Evolutionary conservation across 768 basidiomycete species (phyloP).

Genomic region (Agaricus sinodeliciosus): DNA sequence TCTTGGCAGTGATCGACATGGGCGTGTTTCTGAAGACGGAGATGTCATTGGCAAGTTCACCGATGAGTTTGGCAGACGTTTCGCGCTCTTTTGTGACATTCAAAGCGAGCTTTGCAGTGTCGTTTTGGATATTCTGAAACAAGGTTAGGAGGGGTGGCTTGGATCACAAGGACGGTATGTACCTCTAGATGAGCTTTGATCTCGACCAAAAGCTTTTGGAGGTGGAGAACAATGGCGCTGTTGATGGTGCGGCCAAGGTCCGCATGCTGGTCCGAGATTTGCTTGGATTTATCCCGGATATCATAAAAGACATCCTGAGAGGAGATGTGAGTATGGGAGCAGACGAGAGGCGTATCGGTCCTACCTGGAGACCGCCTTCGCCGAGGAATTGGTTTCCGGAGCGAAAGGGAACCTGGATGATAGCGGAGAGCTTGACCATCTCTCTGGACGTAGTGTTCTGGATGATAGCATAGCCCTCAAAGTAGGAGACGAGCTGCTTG

Average conservation of each 20-base stretch:
- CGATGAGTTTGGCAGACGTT: conserved; percentile 74
- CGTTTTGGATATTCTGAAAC: conserved; percentile 83
- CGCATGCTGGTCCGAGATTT: conserved; percentile 93
- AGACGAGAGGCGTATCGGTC: conserved; percentile 12
- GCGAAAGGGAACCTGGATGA: conserved; percentile 96
- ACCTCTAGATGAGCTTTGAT: conserved; percentile 98
- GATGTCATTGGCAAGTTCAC: conserved; percentile 81
- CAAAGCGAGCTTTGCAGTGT: conserved; percentile 88
- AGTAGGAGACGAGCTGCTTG: conserved; percentile 92
- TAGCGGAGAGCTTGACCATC: conserved; percentile 86
- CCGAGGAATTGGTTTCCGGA: conserved; percentile 97
- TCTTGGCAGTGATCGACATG: conserved; percentile 70
- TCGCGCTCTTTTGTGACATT: conserved; percentile 92
- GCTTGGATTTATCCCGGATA: conserved; percentile 88
- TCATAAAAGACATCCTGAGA: conserved; percentile 83
- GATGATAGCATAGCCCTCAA: conserved; percentile 75
- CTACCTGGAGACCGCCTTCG: conserved; percentile 88
- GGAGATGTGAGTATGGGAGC: not conserved
- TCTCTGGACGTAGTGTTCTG: conserved; percentile 93
- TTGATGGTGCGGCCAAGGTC: conserved; percentile 96
- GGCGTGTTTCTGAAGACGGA: conserved; percentile 96
- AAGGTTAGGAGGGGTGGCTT: not conserved
- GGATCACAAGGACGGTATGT: not conserved
- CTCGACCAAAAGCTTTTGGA: conserved; percentile 90
- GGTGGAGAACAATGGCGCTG: conserved; percentile 93